Evolutionary conservation across 805 yeast species (phyloP).

Genomic region (Metahyphopichia silvanorum): DNA sequence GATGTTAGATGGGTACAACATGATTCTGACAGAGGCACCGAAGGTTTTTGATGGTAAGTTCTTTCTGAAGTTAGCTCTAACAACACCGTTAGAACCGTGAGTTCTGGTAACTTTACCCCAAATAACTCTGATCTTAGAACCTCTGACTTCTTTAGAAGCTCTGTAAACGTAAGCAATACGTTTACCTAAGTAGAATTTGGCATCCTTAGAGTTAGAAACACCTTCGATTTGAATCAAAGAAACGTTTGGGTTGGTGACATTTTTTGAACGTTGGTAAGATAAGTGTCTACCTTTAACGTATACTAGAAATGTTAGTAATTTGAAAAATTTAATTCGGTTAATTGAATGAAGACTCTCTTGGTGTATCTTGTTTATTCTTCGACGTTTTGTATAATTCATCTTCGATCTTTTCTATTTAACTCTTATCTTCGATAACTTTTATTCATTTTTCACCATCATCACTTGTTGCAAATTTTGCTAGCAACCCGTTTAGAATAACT

Average conservation of each 20-base stretch:
- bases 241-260: slow-evolving; percentile 95
- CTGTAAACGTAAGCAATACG: slow-evolving; percentile 99
- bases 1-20: slow-evolving; percentile 99
- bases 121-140: slow-evolving; percentile 98
- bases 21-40: slow-evolving; percentile 99
- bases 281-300: slow-evolving; percentile 99
- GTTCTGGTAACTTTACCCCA: slow-evolving; percentile 99
- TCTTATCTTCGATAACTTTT: too few species aligned
- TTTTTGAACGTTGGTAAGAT: slow-evolving; percentile 99
- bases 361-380: too few species aligned
- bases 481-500: too few species aligned
- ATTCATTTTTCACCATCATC: too few species aligned
- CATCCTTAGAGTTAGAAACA: slow-evolving; percentile 87
- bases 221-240: slow-evolving; percentile 97
- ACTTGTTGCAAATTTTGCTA: too few species aligned
- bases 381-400: too few species aligned
- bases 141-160: slow-evolving; percentile 96
- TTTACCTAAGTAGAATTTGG: slow-evolving; percentile 99
- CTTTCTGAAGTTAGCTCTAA: slow-evolving; percentile 98
- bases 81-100: slow-evolving; percentile 98
- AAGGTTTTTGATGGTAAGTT: slow-evolving; percentile 99
- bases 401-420: too few species aligned
- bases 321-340: slow-evolving; percentile 1
- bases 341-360: too few species aligned
- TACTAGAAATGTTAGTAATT: slow-evolving; percentile 54